Evolutionary conservation across 371 early-diverging fungal genomes (phyloP).

Genomic region (Globomyces sp.): DNA sequence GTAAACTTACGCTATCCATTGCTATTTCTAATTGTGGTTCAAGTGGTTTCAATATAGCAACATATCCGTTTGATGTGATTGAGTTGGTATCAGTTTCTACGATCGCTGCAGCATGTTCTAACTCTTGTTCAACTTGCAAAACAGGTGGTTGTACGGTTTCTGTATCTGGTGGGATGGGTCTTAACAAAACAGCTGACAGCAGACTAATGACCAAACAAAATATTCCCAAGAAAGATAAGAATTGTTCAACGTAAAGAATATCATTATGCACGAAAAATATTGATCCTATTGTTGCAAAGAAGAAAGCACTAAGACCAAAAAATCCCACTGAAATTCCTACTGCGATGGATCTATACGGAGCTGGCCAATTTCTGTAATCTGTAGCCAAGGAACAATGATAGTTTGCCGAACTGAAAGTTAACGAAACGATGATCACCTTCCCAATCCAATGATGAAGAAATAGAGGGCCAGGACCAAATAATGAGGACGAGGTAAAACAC

Average conservation of each 20-base stretch:
- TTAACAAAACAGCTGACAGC: neutral
- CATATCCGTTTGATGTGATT: no score
- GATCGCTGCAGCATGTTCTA: neutral
- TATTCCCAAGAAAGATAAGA: slow-evolving; percentile 2
- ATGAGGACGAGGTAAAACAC: neutral
- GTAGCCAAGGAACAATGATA: slow-evolving; percentile 15
- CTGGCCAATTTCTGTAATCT: slow-evolving; percentile 22
- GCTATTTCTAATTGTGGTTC: no score
- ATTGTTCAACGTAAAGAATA: neutral
- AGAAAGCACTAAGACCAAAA: slow-evolving; percentile 20
- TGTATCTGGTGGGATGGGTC: slow-evolving; percentile 1
- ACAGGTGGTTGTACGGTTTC: slow-evolving; percentile 4
- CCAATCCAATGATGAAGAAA: slow-evolving; percentile 13
- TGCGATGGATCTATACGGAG: slow-evolving; percentile 16
- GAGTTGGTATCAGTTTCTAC: no score
- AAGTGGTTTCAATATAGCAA: no score
- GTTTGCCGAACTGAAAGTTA: slow-evolving; percentile 1
- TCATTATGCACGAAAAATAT: slow-evolving; percentile 2
- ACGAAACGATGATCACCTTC: neutral
- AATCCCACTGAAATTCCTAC: slow-evolving; percentile 18
- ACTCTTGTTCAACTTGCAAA: slow-evolving; percentile 2
- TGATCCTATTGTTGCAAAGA: slow-evolving; percentile 17
- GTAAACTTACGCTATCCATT: no score
- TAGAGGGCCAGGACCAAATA: slow-evolving; percentile 10
- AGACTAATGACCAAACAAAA: slow-evolving; percentile 8